phyloP scores from a whole-genome alignment of 2,329 filamentous ascomycete species.

The Fusarium papillatum region DNA sequence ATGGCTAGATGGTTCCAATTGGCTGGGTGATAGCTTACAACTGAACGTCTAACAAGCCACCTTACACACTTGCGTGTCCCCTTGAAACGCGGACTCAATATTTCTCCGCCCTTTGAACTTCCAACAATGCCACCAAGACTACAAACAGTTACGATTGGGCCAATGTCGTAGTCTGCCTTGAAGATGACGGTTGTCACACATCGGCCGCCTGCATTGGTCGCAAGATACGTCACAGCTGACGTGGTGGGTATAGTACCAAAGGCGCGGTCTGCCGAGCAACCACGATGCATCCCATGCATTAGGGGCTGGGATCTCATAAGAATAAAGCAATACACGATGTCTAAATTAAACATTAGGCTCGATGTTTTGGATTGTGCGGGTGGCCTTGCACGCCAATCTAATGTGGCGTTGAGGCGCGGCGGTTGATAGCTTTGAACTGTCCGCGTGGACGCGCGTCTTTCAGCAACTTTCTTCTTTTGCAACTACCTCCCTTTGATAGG shows the following conservation, averaged over 20 bases:
- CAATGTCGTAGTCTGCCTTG: background rate
- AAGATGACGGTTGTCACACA: background rate
- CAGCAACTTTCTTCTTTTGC: background rate
- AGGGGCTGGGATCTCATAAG: background rate
- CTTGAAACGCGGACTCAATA: background rate
- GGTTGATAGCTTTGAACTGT: background rate
- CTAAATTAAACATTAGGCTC: background rate
- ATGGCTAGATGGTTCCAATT: background rate
- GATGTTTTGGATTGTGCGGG: background rate
- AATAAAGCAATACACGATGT: background rate
- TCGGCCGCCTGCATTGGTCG: background rate
- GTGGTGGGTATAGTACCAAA: background rate
- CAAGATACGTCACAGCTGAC: background rate
- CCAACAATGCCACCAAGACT: background rate
- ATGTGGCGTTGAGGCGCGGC: background rate
- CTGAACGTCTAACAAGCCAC: background rate
- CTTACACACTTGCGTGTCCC: background rate
- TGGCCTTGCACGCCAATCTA: background rate
- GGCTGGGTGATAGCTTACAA: background rate
- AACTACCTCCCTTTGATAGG: background rate
- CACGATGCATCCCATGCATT: background rate
- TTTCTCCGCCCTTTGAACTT: background rate
- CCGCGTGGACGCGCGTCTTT: background rate
- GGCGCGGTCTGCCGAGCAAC: background rate
- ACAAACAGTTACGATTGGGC: background rate